These are phyloP conservation scores for Penicillium canariense DNA, from an alignment of 495 filamentous ascomycete genomes.

Conservation along the genomic window DNA sequence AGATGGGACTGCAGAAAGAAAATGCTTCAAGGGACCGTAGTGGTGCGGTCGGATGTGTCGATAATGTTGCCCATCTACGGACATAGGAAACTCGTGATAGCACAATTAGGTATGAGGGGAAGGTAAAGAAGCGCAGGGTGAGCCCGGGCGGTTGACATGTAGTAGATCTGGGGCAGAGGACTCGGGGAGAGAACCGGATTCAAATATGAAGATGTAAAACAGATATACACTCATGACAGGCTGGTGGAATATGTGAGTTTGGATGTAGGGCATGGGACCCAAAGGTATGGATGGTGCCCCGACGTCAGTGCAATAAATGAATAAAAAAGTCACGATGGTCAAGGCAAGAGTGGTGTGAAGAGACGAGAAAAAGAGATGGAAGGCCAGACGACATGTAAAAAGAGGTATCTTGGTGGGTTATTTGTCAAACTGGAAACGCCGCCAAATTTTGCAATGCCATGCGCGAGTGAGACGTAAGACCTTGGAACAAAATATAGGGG, in stretches of 20 bases:
- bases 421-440: conserved; percentile 40
- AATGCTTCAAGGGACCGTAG: conserved; percentile 14
- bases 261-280: conserved; percentile 1
- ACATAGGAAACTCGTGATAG: conserved; percentile 25
- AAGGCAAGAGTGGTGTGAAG: conserved; percentile 9
- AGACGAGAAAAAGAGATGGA: conserved; percentile 18
- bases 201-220: background rate
- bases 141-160: background rate
- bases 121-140: conserved; percentile 8
- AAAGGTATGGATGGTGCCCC: background rate
- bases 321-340: background rate
- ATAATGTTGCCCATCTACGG: conserved; percentile 19
- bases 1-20: conserved; percentile 10
- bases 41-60: conserved; percentile 5
- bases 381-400: conserved; percentile 37
- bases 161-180: background rate
- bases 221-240: conserved; percentile 34
- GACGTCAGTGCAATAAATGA: conserved; percentile 5
- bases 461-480: conserved; percentile 36
- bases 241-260: conserved; percentile 29
- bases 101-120: conserved; percentile 21
- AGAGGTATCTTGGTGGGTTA: conserved; percentile 41
- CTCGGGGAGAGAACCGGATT: background rate
- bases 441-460: conserved; percentile 47
- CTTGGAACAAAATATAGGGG: conserved; percentile 23